Evolutionary conservation across 805 yeast species (phyloP), one percentile per base, ranked within the genome.

Genomic region (Teunomyces stri): DNA sequence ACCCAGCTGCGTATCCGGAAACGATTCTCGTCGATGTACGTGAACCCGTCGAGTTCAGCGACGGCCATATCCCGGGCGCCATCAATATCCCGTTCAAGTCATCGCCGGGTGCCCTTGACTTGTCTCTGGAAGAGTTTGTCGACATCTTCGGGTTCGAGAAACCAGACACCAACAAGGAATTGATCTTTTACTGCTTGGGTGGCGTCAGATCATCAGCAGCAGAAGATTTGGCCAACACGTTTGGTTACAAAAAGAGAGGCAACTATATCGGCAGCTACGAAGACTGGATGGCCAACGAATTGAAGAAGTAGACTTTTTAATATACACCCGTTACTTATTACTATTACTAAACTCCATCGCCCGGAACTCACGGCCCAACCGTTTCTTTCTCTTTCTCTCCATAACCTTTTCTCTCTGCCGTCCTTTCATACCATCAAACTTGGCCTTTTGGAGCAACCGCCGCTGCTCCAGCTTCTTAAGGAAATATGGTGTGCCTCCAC

Each of bases 201-300:
- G 99, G 99, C 47, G 87, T 90, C 41, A 83, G 99, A 73, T 85
- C 95, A 20, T 78, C 89, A 39, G 89, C 89, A 52, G 91, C 97
- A 37, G 96, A 89, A 63, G 96, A 89, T 61, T 75, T 92, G 61
- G 98, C 98, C 11, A 80, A 82, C 51, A 87, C 96, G 20, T 89
- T 85, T 67, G 98, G 97, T 9, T 92, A 92, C 68, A 70, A 77
- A 43, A 79, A 87, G 56, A 79, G 97, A 55, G 89, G 91, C 48
- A 88, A 90, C 66, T 92, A 92, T 68, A 68, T 77, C 36, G 98
- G 98, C 4, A 87, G 96, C 10, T 87, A 83, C 67, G 84, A 80
- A 59, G 97, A 92, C 64, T 92, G 98, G 98, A 61, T 70, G 43
- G 51, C 69, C 33, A 62, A 65, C 44, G 76, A 72, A 56, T 37